Evolutionary conservation across 306 rosid species (phyloP), one percentile per base, ranked within the genome.

Genomic region (Echinosophora koreensis): DNA sequence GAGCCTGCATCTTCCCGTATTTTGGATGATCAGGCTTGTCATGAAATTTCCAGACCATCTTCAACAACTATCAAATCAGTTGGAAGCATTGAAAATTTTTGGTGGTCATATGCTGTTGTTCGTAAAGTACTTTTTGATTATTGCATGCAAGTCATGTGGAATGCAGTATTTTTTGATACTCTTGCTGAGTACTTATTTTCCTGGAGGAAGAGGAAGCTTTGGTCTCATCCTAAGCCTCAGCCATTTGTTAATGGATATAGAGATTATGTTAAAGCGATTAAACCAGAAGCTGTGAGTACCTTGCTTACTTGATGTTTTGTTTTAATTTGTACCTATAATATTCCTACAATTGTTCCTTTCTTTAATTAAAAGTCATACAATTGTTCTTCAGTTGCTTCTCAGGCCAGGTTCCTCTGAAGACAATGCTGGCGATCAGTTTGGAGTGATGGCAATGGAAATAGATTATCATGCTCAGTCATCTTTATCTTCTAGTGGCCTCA

Each of bases 71-170:
- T 56, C 68, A 92, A 90, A 78, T 81, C 92, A 46, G 89, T 89
- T 83, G 96, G 99, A 81, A 88, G 89, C 79, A 67, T 90, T 71
- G 93, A 92, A 68, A 91, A 87, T 69, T 95, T 90, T 84, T 81
- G 89, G 90, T 86, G 89, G 76, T 87, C 91, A 16, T 86, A 84
- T 79, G 80, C 89, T 22, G 89, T 51, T 88, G 88, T 95, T 64
- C 85, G 99, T 35, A 82, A 74, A 84, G 81, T 85, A 70, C 90
- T 95, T 80, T 69, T 77, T 78, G 86, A 89, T 80, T 83, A 84
- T 82, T 92, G 92, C 89, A 80, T 84, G 89, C 84, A 91, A 88
- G 92, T 91, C 57, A 85, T 85, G 86, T 95, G 97, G 99, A 95
- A 95, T 86, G 94, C 97, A 47, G 91, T 91, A 55, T 87, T 86